These are phyloP conservation scores for Saccharum spontaneum DNA, from an alignment of 176 grass and related monocot species.

Conservation along the genomic window DNA sequence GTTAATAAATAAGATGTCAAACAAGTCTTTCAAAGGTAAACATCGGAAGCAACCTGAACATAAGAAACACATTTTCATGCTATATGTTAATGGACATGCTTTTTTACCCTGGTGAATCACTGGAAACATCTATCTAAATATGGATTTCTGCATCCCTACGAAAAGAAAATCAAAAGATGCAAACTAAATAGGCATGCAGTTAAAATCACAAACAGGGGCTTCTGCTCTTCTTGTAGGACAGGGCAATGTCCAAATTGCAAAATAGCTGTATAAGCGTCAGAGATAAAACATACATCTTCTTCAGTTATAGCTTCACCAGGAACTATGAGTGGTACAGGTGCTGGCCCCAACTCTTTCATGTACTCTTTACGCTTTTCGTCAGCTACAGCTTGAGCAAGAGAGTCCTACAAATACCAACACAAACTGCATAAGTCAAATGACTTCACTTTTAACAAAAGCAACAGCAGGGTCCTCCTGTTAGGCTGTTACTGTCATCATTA, in stretches of 20 bases:
- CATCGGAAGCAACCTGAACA: background rate
- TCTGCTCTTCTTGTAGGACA: background rate
- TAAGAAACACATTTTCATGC: background rate
- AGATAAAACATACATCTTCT: conserved; percentile 73
- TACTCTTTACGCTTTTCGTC: conserved; percentile 81
- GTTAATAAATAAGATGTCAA: background rate
- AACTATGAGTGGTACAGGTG: conserved; percentile 83
- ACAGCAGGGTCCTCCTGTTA: background rate
- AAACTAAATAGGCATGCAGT: background rate
- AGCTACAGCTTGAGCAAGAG: conserved; percentile 87
- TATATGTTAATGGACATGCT: background rate
- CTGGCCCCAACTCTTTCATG: conserved; percentile 72
- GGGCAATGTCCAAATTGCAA: background rate
- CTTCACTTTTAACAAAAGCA: background rate
- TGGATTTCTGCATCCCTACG: background rate
- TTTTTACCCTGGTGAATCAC: background rate
- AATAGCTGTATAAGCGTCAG: background rate
- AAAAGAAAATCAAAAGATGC: background rate
- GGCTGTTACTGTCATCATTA: background rate
- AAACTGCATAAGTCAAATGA: conserved; percentile 1
- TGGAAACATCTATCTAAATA: background rate
- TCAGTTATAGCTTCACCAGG: conserved; percentile 77
- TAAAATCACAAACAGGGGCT: background rate
- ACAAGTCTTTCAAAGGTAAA: background rate
- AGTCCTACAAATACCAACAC: conserved; percentile 52